Conservation (phyloP, 345 rosid genomes). For the Aquilaria sinensis region DNA sequence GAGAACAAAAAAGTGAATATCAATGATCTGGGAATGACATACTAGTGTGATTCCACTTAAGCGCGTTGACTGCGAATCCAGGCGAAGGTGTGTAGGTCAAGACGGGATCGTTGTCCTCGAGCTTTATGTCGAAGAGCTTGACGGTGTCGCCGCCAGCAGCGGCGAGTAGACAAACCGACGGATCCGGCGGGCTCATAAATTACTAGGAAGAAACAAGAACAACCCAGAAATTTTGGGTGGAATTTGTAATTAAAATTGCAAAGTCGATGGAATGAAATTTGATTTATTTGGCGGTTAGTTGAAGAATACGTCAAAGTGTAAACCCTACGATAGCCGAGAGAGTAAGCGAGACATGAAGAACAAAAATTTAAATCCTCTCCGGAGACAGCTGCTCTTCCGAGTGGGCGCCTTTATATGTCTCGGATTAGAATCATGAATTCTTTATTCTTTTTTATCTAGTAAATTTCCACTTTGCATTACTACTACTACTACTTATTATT, state of each 20-base stretch:
- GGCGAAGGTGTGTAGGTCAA: slow-evolving; percentile 77
- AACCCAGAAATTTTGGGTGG: neutral
- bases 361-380: slow-evolving; percentile 14
- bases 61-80: slow-evolving; percentile 61
- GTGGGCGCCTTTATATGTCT: slow-evolving; percentile 19
- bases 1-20: no score
- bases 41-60: slow-evolving; percentile 98
- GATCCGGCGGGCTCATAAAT: slow-evolving; percentile 53
- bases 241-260: neutral
- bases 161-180: slow-evolving; percentile 59
- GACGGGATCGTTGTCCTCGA: slow-evolving; percentile 70
- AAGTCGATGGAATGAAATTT: neutral
- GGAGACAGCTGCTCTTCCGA: neutral
- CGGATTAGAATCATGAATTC: neutral
- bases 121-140: slow-evolving; percentile 74
- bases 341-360: neutral
- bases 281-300: slow-evolving; percentile 5
- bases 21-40: slow-evolving; percentile 15
- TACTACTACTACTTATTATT: no score
- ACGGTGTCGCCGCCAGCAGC: slow-evolving; percentile 88
- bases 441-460: neutral
- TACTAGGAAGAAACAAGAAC: neutral
- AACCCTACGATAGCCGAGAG: slow-evolving; percentile 11
- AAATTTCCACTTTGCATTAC: no score
- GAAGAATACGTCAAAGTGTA: neutral